A percentile compares a stretch with the other conserved stretches of the same genome.
Evolutionary conservation across 768 basidiomycete species (phyloP).

Genomic region (Termitomyces sp.): DNA sequence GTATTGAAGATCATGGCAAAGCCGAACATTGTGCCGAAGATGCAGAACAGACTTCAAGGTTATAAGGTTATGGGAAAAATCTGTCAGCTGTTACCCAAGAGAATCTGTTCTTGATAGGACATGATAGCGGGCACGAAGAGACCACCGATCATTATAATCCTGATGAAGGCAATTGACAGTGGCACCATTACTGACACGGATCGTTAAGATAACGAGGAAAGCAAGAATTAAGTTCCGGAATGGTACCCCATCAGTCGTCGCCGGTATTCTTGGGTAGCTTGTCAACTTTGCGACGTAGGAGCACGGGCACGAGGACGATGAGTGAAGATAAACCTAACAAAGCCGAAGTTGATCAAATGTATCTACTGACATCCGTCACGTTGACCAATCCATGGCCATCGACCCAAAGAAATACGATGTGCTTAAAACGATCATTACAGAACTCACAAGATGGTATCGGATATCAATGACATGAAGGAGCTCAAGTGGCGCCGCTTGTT

Average conservation of each 20-base stretch:
- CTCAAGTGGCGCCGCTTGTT: constrained; percentile 7
- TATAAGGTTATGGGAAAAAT: constrained; percentile 21
- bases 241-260: constrained; percentile 5
- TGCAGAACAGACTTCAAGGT: constrained; percentile 15
- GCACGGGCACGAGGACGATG: constrained; percentile 39
- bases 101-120: constrained; percentile 29
- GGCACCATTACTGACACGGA: constrained; percentile 36
- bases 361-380: constrained; percentile 34
- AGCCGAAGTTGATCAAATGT: constrained; percentile 11
- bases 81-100: constrained; percentile 27
- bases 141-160: constrained; percentile 36
- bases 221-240: not conserved
- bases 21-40: constrained; percentile 35
- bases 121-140: constrained; percentile 25
- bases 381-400: constrained; percentile 43
- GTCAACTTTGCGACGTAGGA: constrained; percentile 41
- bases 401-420: constrained; percentile 33
- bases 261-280: constrained; percentile 34
- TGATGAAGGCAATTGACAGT: constrained; percentile 39
- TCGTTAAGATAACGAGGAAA: constrained; percentile 13
- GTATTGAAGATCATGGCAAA: constrained; percentile 38
- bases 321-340: too few relatives aligned
- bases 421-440: not conserved
- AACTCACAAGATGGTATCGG: constrained; percentile 40
- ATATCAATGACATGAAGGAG: constrained; percentile 18